Evolutionary conservation across 140 eudicot species (phyloP).

Genomic region (Ambrosia hybrid): DNA sequence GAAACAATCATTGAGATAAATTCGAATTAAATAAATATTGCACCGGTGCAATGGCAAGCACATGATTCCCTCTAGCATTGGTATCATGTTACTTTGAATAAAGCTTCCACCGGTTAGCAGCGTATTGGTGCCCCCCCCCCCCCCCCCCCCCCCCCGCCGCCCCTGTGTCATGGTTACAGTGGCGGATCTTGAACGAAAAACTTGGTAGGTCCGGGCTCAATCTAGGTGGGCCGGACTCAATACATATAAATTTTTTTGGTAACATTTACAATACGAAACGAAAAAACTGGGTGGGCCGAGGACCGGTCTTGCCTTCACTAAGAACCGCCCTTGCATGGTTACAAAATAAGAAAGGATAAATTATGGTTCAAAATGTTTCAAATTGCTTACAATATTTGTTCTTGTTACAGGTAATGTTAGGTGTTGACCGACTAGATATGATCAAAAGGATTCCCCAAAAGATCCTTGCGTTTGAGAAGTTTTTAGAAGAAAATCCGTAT

Average conservation of each 20-base stretch:
- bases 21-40: too few relatives aligned
- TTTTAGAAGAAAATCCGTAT: slow-evolving; percentile 82
- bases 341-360: neutral
- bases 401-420: slow-evolving; percentile 77
- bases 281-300: too few relatives aligned
- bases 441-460: slow-evolving; percentile 97
- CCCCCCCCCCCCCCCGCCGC: neutral
- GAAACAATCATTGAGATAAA: too few relatives aligned
- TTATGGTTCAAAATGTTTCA: neutral
- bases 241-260: too few relatives aligned
- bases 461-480: slow-evolving; percentile 92
- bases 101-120: neutral
- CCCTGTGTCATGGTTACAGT: neutral
- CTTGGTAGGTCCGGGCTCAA: too few relatives aligned
- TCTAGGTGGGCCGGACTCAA: too few relatives aligned
- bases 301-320: too few relatives aligned
- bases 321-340: neutral
- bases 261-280: too few relatives aligned
- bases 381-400: slow-evolving; percentile 5
- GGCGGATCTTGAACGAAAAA: too few relatives aligned
- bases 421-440: slow-evolving; percentile 96
- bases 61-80: too few relatives aligned
- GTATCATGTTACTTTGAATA: too few relatives aligned
- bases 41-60: too few relatives aligned
- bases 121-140: neutral